Conservation (phyloP, 1,139 yeast genomes). For the Suhomyces ambrosiae region DNA sequence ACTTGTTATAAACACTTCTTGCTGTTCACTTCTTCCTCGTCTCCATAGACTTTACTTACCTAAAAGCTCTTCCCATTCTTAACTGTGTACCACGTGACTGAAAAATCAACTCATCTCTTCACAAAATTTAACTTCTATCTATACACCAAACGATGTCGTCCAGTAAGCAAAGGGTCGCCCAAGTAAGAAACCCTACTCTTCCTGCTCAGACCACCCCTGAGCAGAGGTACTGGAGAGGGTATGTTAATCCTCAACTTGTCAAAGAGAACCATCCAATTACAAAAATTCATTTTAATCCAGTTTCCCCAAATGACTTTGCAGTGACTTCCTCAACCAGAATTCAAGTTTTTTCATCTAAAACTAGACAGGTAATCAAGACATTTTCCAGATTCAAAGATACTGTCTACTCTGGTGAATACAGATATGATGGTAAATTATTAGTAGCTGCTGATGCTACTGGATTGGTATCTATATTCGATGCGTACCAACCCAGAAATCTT, state of each 20-base stretch:
- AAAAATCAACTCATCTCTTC: slow-evolving; percentile 17
- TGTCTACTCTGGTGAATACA: slow-evolving; percentile 81
- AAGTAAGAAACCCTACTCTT: slow-evolving; percentile 68
- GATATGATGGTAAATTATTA: slow-evolving; percentile 78
- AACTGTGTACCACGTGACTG: slow-evolving; percentile 14
- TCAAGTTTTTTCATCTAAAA: slow-evolving; percentile 88
- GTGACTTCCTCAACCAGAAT: slow-evolving; percentile 90
- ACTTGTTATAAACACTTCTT: no score
- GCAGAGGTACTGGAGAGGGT: slow-evolving; percentile 91
- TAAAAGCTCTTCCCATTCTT: no score
- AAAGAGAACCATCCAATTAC: slow-evolving; percentile 93
- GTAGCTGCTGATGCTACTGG: slow-evolving; percentile 94
- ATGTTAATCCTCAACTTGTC: slow-evolving; percentile 78
- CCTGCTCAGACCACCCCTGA: slow-evolving; percentile 90
- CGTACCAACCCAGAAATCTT: slow-evolving; percentile 74
- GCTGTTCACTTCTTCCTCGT: no score
- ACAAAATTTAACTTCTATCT: slow-evolving; percentile 6
- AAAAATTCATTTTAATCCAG: slow-evolving; percentile 85
- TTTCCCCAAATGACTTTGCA: slow-evolving; percentile 88
- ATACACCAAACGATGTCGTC: slow-evolving; percentile 67
- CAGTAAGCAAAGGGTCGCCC: slow-evolving; percentile 65
- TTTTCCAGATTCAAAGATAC: slow-evolving; percentile 90
- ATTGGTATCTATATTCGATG: slow-evolving; percentile 78
- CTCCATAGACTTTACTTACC: no score
- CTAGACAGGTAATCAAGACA: slow-evolving; percentile 87